Conservation (phyloP, 1,284 basidiomycete genomes). For the Coniferiporia sulphurascens region DNA sequence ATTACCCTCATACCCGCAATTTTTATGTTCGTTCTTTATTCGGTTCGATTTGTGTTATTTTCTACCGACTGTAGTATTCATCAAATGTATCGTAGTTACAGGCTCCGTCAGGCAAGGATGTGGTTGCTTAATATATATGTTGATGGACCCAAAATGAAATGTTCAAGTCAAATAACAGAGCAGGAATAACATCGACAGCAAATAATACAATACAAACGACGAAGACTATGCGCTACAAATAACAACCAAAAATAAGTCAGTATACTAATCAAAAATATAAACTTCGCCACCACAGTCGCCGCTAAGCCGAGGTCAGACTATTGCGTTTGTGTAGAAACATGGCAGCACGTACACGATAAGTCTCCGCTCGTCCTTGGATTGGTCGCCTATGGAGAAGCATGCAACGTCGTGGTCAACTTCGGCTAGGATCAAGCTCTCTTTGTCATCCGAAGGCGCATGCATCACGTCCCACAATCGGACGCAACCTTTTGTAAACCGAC, state of each 20-base stretch:
- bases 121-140: neutral
- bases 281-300: constrained; percentile 17
- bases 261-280: constrained; percentile 10
- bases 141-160: constrained; percentile 4
- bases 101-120: neutral
- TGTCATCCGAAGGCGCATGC: constrained; percentile 36
- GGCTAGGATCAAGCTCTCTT: constrained; percentile 41
- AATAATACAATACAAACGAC: neutral
- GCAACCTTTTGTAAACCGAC: constrained; percentile 41
- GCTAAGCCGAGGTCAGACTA: neutral
- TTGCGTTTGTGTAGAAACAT: neutral
- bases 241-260: neutral
- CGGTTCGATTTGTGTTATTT: neutral
- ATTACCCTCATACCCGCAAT: neutral
- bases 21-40: neutral
- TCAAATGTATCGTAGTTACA: neutral
- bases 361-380: constrained; percentile 43
- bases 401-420: constrained; percentile 52
- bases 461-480: constrained; percentile 61
- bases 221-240: neutral
- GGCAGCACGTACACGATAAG: constrained; percentile 53
- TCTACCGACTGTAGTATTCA: neutral
- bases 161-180: neutral
- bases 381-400: constrained; percentile 55
- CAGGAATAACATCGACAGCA: neutral